These are phyloP conservation scores for Lachnellula suecica DNA, from an alignment of 2,329 filamentous ascomycete species.

Conservation along the genomic window DNA sequence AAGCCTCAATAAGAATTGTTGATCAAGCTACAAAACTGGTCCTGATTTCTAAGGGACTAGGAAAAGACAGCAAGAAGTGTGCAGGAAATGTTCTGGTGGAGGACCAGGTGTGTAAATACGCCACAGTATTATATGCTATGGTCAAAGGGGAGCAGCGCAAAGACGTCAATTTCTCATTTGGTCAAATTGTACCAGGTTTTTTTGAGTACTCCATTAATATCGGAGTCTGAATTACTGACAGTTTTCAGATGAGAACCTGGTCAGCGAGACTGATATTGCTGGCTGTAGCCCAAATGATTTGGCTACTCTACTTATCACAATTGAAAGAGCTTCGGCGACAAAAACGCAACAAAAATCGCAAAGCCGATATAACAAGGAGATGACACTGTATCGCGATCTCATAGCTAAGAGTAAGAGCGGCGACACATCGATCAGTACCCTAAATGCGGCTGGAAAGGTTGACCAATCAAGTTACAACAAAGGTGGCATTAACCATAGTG, in stretches of 20 bases:
- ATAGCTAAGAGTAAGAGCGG: too few relatives aligned
- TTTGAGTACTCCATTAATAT: too few relatives aligned
- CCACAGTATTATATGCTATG: not conserved
- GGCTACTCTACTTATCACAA: too few relatives aligned
- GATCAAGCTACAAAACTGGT: not conserved
- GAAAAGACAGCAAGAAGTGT: not conserved
- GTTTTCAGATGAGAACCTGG: not conserved
- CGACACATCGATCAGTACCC: too few relatives aligned
- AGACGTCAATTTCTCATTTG: not conserved
- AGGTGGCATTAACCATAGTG: constrained; percentile 7
- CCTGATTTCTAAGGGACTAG: not conserved
- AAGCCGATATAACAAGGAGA: too few relatives aligned
- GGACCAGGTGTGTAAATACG: not conserved
- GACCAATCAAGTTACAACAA: constrained; percentile 7
- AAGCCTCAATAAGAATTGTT: too few relatives aligned
- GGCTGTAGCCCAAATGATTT: not conserved
- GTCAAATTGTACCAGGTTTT: not conserved
- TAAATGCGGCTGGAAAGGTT: not conserved
- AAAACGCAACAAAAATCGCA: too few relatives aligned
- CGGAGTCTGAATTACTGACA: too few relatives aligned
- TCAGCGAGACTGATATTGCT: not conserved
- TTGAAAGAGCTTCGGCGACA: too few relatives aligned
- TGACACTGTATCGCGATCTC: too few relatives aligned
- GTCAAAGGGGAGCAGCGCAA: not conserved
- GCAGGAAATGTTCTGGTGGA: too few relatives aligned